These are phyloP conservation scores for Brettanomyces custersianus DNA, from an alignment of 805 yeast species.

Conservation along the genomic window DNA sequence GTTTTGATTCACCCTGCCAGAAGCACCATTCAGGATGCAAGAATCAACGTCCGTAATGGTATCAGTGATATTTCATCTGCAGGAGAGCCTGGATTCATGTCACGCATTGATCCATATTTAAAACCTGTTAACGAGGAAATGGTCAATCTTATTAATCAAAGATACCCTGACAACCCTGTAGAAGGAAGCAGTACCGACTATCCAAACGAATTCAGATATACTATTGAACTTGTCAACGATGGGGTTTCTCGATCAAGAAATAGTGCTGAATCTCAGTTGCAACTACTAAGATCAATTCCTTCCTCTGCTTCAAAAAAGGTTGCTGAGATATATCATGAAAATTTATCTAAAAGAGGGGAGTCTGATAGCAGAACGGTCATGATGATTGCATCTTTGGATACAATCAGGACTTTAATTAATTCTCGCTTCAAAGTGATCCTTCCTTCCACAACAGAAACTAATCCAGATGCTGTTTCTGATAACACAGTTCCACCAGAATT, in stretches of 20 bases:
- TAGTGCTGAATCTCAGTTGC: conserved; percentile 20
- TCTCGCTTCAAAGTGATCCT: conserved; percentile 10
- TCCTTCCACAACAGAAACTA: not conserved
- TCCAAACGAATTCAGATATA: conserved; percentile 50
- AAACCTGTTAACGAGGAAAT: conserved; percentile 52
- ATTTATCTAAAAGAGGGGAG: conserved; percentile 31
- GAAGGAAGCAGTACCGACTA: conserved; percentile 17
- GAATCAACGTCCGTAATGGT: conserved; percentile 21
- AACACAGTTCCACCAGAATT: not conserved
- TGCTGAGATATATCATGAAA: conserved; percentile 29
- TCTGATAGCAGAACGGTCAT: conserved; percentile 17
- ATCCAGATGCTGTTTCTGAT: not conserved
- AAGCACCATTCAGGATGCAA: conserved; percentile 35
- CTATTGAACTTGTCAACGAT: conserved; percentile 33
- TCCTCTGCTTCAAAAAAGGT: conserved; percentile 26
- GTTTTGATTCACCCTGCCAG: conserved; percentile 38
- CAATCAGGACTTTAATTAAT: conserved; percentile 16
- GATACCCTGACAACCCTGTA: conserved; percentile 31
- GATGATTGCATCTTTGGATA: conserved; percentile 25
- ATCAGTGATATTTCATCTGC: conserved; percentile 11
- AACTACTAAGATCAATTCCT: conserved; percentile 26
- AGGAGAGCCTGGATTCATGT: conserved; percentile 55
- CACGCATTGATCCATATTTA: conserved; percentile 54
- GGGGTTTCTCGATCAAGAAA: conserved; percentile 31
- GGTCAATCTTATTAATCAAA: conserved; percentile 30